Base-by-base conservation (phyloP, 345 rosid genomes). In the Melastoma malabathricum region DNA sequence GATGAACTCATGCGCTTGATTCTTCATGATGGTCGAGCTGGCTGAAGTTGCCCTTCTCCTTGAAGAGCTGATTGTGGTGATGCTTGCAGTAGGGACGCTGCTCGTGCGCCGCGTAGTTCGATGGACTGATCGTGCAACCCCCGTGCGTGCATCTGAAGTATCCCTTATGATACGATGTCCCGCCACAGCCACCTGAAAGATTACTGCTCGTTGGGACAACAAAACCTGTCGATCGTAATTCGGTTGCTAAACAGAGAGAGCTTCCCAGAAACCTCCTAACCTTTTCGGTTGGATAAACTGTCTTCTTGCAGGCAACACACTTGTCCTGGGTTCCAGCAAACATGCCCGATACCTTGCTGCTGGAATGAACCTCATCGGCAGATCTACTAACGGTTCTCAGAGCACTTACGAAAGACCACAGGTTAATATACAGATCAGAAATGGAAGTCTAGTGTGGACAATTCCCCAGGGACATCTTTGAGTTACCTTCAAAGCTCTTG, bases 241-340 rank as follows among this genome's bases (percentile, higher is more conserved):
- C 38, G 6, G 41, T 34, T 2, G 41, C 12, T 7, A 34, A 34
- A 34, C 41, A 8, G 41, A 34, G 41, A 34, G 6, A 34, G 12
- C 12, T 7, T 34, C 12, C 12, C 41, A 34, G 41, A 19, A 16
- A 2, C 3, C 16, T 23, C 13, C 22, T 15, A 70, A 83, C 93
- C 93, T 72, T 80, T 71, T 80, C 93, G 27, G 76, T 47, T 0
- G 87, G 93, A 62, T 83, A 83, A 56, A 78, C 87, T 50, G 87
- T 83, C 70, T 80, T 83, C 63, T 72, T 72, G 75, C 93, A 83
- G 52, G 84, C 73, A 18, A 76, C 70, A 51, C 93, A 83, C 68
- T 83, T 83, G n/a, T 80, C 93, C 58, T 78, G 82, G 45, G 87
- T 83, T 51, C 93, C 93, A 38, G 77, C 87, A 64, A 83, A 83